Conservation (phyloP, 2,329 filamentous ascomycete species). For the Ceratocystis papillata region DNA sequence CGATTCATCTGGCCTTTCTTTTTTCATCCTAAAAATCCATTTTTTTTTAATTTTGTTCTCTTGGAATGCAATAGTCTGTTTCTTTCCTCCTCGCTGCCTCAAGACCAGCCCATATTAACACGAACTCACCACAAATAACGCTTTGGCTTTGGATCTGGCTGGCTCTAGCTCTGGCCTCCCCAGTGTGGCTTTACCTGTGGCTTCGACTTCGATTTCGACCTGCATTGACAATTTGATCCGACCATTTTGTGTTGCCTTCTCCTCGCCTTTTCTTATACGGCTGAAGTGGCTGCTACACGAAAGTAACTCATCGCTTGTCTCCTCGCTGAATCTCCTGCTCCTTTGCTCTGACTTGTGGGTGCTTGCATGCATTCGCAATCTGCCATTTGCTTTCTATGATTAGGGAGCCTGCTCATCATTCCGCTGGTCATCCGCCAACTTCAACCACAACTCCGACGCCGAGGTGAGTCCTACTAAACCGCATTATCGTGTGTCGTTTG, state of each 20-base stretch:
- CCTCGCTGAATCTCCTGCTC: conserved; percentile 3
- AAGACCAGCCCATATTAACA: background rate
- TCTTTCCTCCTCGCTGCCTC: conserved; percentile 13
- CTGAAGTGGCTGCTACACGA: background rate
- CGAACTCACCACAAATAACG: background rate
- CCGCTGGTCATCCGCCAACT: conserved; percentile 18
- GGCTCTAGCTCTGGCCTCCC: background rate
- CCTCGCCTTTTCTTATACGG: background rate
- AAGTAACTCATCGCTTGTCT: conserved; percentile 9
- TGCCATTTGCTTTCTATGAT: conserved; percentile 28
- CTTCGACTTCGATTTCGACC: conserved; percentile 1
- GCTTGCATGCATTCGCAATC: conserved; percentile 28
- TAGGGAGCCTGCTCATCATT: conserved; percentile 21
- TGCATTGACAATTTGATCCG: conserved; percentile 1
- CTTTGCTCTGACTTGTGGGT: conserved; percentile 18
- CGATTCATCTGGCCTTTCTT: conserved; percentile 3
- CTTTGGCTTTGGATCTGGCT: conserved; percentile 1
- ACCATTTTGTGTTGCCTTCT: conserved; percentile 16
- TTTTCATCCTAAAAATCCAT: conserved; percentile 10
- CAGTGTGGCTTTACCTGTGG: too few species aligned
- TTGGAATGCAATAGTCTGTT: conserved; percentile 21
- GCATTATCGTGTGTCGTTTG: background rate
- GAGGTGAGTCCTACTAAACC: background rate
- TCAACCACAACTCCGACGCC: conserved; percentile 17
- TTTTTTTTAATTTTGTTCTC: conserved; percentile 16